Base-by-base conservation (phyloP, 2,329 filamentous ascomycete genomes). In the Diplodia seriata region DNA sequence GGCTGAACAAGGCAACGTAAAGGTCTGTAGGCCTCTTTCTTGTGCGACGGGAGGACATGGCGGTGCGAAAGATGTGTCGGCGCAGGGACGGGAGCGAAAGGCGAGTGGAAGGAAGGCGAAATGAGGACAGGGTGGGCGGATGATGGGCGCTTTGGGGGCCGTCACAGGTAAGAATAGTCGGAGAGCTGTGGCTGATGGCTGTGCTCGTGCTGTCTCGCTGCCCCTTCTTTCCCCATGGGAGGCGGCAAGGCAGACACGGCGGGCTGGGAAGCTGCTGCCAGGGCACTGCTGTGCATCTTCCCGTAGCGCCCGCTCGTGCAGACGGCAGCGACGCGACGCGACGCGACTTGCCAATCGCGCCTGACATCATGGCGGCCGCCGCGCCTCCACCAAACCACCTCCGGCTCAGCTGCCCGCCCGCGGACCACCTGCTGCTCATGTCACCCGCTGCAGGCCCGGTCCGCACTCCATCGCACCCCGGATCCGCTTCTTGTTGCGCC, bases 361-460 rank as follows among this genome's bases (percentile, higher is more conserved):
- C 31, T 65, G 62, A 65, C 62, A 65, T 65, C 62, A 65, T 26
- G 62, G 47, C 47, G 36, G 29, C 47, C 57, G 57, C 57, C 47
- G 57, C 59, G 59, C 59, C 59, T 63, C 59, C 59, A 63, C 59
- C 43, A 57, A 20, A 23, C 3, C 31, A 12, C 31, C n/a, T 38
- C 55, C 62, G 33, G 54, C 62, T 65, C 62, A 65, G 62, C 62
- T 65, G 50, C 62, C 49, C 18, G 54, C 3, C 54, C 33, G 50
- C 49, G 23, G 40, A 63, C 59, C 49, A n/a, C 62, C 50, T 54
- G 62, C 62, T 54, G 62, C 62, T 47, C 50, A 36, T 43, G 50
- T 65, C 62, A 65, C 50, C 62, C 62, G 61, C 62, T 26, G 59
- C 43, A 15, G 59, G 59, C 15, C 31, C 59, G 59, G 31, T 26